Percentiles rank a stretch among this genome's conserved stretches.
These are phyloP conservation scores for Colletotrichum sp. DNA, from an alignment of 2,329 filamentous ascomycete genomes.

Conservation along the genomic window DNA sequence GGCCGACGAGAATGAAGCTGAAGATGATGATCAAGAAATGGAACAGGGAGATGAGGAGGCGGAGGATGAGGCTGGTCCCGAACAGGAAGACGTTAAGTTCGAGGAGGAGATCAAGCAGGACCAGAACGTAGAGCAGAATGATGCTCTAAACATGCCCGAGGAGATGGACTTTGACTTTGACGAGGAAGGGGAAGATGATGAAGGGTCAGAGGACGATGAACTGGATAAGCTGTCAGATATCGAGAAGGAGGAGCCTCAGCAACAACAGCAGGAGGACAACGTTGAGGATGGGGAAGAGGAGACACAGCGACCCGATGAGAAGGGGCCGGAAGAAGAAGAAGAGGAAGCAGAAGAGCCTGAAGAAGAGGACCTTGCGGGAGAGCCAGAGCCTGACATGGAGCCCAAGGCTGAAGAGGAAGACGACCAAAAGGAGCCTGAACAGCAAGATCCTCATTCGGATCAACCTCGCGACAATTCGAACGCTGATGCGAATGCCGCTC, in stretches of 20 bases:
- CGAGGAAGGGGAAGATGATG: slow-evolving; percentile 65
- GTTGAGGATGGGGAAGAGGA: slow-evolving; percentile 36
- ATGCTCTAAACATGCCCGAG: slow-evolving; percentile 83
- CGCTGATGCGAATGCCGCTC: slow-evolving; percentile 61
- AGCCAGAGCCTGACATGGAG: slow-evolving; percentile 47
- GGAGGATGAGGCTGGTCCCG: slow-evolving; percentile 66
- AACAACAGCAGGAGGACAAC: slow-evolving; percentile 41
- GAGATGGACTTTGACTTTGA: slow-evolving; percentile 87
- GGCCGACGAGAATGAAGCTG: slow-evolving; percentile 41
- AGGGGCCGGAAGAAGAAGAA: slow-evolving; percentile 35
- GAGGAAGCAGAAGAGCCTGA: slow-evolving; percentile 22
- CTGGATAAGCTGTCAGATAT: slow-evolving; percentile 63
- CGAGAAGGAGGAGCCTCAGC: slow-evolving; percentile 42
- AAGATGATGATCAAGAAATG: slow-evolving; percentile 41
- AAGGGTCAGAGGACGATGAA: slow-evolving; percentile 57
- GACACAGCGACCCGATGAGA: slow-evolving; percentile 30
- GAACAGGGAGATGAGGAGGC: slow-evolving; percentile 49
- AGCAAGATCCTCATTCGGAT: slow-evolving; percentile 31
- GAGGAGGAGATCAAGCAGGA: slow-evolving; percentile 68
- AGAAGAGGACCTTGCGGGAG: slow-evolving; percentile 39
- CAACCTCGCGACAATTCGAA: slow-evolving; percentile 50
- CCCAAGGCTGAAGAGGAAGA: slow-evolving; percentile 58
- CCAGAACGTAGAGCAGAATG: slow-evolving; percentile 80
- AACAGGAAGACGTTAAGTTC: slow-evolving; percentile 59
- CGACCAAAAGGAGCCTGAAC: slow-evolving; percentile 44